Evolutionary conservation across 495 filamentous ascomycete genomes (phyloP).

Genomic region (Neurospora sp.): DNA sequence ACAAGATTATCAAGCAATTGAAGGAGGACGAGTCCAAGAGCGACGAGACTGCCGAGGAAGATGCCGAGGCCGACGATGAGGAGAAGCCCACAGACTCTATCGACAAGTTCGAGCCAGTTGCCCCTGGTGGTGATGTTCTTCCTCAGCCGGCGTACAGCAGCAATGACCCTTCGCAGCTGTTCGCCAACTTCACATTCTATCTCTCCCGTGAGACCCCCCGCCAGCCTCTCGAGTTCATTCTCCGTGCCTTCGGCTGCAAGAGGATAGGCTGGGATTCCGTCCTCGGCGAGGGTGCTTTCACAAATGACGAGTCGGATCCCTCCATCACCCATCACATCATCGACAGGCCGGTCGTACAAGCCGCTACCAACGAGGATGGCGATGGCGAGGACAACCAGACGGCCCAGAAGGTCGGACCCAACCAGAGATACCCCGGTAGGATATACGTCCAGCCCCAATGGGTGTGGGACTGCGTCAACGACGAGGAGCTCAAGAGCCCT

Average conservation of each 20-base stretch:
- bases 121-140: slow-evolving; percentile 73
- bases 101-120: slow-evolving; percentile 75
- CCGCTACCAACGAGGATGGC: slow-evolving; percentile 46
- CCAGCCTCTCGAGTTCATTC: slow-evolving; percentile 83
- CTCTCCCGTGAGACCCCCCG: slow-evolving; percentile 89
- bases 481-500: slow-evolving; percentile 72
- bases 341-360: slow-evolving; percentile 65
- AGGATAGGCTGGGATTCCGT: slow-evolving; percentile 88
- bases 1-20: slow-evolving; percentile 43
- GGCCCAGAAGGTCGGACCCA: slow-evolving; percentile 38
- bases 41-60: slow-evolving; percentile 33
- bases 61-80: slow-evolving; percentile 39
- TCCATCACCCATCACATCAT: slow-evolving; percentile 94
- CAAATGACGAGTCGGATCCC: slow-evolving; percentile 72
- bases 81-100: slow-evolving; percentile 52
- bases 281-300: slow-evolving; percentile 85
- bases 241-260: slow-evolving; percentile 91
- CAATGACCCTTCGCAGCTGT: slow-evolving; percentile 54
- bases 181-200: slow-evolving; percentile 80
- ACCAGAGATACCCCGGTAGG: slow-evolving; percentile 69
- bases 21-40: slow-evolving; percentile 31
- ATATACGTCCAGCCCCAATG: slow-evolving; percentile 95
- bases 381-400: slow-evolving; percentile 48
- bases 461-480: slow-evolving; percentile 95
- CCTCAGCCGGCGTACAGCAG: slow-evolving; percentile 62